phyloP scores from a whole-genome alignment of 1,139 yeast genomes.

The Sugiyamaella sp. region DNA sequence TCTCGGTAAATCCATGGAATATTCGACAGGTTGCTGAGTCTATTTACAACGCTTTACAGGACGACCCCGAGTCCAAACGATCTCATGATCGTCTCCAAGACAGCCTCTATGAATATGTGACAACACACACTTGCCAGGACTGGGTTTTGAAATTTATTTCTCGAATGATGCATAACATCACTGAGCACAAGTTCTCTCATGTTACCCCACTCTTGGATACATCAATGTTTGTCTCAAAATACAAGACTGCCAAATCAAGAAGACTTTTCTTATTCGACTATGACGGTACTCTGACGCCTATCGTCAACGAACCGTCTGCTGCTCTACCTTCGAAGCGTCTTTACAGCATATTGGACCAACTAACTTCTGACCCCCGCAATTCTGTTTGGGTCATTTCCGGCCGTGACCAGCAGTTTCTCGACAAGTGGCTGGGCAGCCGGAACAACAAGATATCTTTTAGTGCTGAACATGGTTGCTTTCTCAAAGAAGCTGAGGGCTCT shows the following conservation, averaged over 20 bases:
- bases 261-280: conserved; percentile 90
- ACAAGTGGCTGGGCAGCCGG: conserved; percentile 78
- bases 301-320: conserved; percentile 96
- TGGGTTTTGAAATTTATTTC: conserved; percentile 75
- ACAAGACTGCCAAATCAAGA: conserved; percentile 61
- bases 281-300: conserved; percentile 96
- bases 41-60: conserved; percentile 66
- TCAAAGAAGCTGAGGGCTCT: conserved; percentile 61
- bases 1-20: conserved; percentile 96
- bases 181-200: conserved; percentile 48
- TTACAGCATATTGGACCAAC: conserved; percentile 57
- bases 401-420: conserved; percentile 87
- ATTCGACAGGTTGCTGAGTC: conserved; percentile 88
- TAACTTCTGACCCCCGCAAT: conserved; percentile 77
- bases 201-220: conserved; percentile 86
- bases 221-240: conserved; percentile 55
- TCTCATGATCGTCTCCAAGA: conserved; percentile 46
- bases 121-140: conserved; percentile 70
- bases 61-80: conserved; percentile 32
- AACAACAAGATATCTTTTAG: conserved; percentile 71
- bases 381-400: conserved; percentile 96
- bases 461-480: conserved; percentile 97
- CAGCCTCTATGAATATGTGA: conserved; percentile 62
- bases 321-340: conserved; percentile 89
- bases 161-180: conserved; percentile 56